A percentile compares a stretch with the other conserved stretches of the same genome.
Evolutionary conservation across 2,329 filamentous ascomycete genomes (phyloP).

Genomic region (Cercospora zeae-maydis): DNA sequence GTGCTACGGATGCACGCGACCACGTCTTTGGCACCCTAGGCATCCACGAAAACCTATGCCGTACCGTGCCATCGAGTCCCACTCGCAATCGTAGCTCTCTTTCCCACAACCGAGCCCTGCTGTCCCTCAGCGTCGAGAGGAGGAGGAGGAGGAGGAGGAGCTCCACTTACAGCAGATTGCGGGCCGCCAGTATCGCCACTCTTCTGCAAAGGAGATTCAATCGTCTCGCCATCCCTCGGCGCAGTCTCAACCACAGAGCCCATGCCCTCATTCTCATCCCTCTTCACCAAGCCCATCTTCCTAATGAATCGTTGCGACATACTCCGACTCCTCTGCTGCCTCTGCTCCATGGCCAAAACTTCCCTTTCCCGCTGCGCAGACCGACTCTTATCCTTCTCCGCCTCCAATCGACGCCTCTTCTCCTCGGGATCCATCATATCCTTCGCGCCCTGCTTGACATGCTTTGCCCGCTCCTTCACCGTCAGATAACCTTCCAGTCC

Average conservation of each 20-base stretch:
- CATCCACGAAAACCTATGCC: too few species aligned
- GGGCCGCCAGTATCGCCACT: background rate
- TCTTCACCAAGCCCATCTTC: slow-evolving; percentile 22
- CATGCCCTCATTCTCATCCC: slow-evolving; percentile 9
- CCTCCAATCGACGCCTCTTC: slow-evolving; percentile 46
- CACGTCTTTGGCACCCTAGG: too few species aligned
- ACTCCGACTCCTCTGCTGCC: slow-evolving; percentile 39
- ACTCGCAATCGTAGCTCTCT: slow-evolving; percentile 11
- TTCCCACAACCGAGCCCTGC: background rate
- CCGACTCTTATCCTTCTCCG: slow-evolving; percentile 55
- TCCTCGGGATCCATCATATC: slow-evolving; percentile 61
- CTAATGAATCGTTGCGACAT: slow-evolving; percentile 36
- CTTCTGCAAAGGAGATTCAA: background rate
- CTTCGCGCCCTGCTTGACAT: slow-evolving; percentile 52
- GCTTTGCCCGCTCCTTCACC: slow-evolving; percentile 63
- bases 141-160: background rate
- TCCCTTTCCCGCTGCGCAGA: slow-evolving; percentile 61
- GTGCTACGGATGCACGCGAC: too few species aligned
- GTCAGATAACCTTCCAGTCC: slow-evolving; percentile 77
- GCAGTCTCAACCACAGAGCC: background rate
- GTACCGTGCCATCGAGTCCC: too few species aligned
- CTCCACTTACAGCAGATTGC: background rate
- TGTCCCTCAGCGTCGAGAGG: background rate
- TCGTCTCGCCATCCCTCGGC: background rate
- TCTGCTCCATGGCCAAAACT: slow-evolving; percentile 40